phyloP scores from a whole-genome alignment of 306 rosid species.

The Prunus mume region DNA sequence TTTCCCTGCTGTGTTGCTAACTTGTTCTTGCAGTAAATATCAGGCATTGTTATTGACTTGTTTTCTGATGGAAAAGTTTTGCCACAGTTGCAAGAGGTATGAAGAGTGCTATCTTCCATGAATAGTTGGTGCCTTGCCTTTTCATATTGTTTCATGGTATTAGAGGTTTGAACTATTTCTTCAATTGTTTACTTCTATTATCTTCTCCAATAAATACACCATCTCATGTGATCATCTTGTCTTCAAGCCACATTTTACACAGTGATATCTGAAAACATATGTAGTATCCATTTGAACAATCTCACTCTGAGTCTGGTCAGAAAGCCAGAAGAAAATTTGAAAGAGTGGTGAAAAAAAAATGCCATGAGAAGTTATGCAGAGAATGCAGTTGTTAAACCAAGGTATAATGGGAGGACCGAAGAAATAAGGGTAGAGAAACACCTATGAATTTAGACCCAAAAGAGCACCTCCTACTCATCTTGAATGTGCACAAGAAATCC shows the following conservation, averaged over 20 bases:
- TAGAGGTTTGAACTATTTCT: neutral
- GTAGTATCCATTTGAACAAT: neutral
- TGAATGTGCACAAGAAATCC: neutral
- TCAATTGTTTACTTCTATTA: neutral
- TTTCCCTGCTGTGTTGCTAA: slow-evolving; percentile 20
- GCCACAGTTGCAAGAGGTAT: slow-evolving; percentile 82
- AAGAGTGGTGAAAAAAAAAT: neutral
- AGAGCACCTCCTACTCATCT: neutral
- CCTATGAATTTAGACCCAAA: neutral
- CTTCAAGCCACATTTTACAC: neutral
- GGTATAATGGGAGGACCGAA: neutral
- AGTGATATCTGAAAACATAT: neutral
- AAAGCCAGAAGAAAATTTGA: neutral
- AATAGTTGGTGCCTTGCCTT: slow-evolving; percentile 12
- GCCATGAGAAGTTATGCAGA: neutral
- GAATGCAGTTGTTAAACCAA: neutral
- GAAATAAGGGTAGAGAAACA: neutral
- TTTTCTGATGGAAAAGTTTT: slow-evolving; percentile 74
- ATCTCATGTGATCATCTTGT: neutral
- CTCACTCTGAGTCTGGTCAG: neutral
- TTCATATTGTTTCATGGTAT: neutral
- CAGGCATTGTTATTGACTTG: slow-evolving; percentile 85
- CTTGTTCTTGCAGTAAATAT: slow-evolving; percentile 39
- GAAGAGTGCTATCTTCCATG: slow-evolving; percentile 21
- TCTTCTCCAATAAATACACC: neutral